Base-by-base conservation (phyloP, 768 basidiomycete genomes). In the Panus rudis region DNA sequence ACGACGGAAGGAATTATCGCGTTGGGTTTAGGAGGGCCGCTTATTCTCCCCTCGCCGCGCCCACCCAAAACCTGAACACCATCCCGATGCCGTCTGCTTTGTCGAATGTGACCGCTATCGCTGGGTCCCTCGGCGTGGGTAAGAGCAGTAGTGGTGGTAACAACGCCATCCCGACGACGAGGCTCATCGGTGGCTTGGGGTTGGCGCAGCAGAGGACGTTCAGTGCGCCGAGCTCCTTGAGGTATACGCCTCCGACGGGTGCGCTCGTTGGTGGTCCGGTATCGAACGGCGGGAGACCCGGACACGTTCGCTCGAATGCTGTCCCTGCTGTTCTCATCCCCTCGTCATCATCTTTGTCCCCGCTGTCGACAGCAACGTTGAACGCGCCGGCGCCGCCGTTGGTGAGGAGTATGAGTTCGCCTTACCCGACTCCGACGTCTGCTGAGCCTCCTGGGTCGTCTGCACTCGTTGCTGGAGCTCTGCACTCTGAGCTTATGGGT, bases 1-100 rank as follows among this genome's bases (percentile, higher is more conserved):
- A 94, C 52, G 63, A 52, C 3, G 82, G 81, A 0, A 50, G 59
- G 49, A 93, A 98, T 59, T 97, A 93, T 67, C 67, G 74, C 20
- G 65, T 96, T 41, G 70, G 63, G 20, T 98, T 97, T 64, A 60
- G 63, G 3, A 53, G 55, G 28, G 45, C 55, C 23, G 38, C 54
- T 4, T 37, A 41, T 10, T 52, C 52, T 17, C 59, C 57, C 10
- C 40, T 48, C 25, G 32, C 46, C 10, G 43, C 56, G 12, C 51
- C 52, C 4, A 26, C 43, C n/a, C 22, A 43, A 39, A 25, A 42
- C 30, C 41, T 31, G 22, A 25, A 23, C 3, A 17, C 34, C 17
- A 35, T 39, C 25, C 24, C 43, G 20, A 35, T 41, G 24, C 38
- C 43, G 2, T n/a, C 42, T 19, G 22, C 47, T 19, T 11, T 28